Base-by-base conservation (phyloP, 441 rosid genomes). In the Lagerstroemia fauriei region DNA sequence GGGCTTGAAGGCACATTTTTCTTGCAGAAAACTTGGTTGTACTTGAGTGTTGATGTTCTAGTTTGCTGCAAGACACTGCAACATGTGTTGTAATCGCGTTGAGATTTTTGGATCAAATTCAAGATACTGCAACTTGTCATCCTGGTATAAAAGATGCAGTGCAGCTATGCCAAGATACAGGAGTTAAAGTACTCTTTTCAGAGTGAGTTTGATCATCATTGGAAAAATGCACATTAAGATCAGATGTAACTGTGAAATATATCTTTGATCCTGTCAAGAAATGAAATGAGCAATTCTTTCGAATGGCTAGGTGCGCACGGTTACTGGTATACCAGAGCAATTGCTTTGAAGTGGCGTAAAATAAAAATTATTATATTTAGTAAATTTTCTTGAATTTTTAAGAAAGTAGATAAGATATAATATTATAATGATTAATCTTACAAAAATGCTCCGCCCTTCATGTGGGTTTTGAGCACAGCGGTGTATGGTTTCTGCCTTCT, bases 271-370 rank as follows among this genome's bases (percentile, higher is more conserved):
- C 63, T 75, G 13, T 75, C 29, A 29, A 50, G 5, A 27, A 75
- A 32, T 75, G 41, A 75, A 73, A 75, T 27, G 38, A 0, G 27
- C 44, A 50, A 50, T 7, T 41, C 53, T 72, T 56, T 0, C 46
- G 50, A 5, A 72, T 47, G 32, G 1, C 51, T 82, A 96, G 99
- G 98, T 95, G 48, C 98, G 99, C 63, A 96, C 94, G 98, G 92
- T 96, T 78, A 96, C 99, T 79, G 99, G 99, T 80, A 98, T 84
- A 98, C 99, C 10, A 94, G 87, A 90, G 98, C 99, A 84, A 93
- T 96, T 89, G 99, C 99, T 81, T 77, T 94, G 87, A 98, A 96
- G 83, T 95, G 99, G 2, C 6, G 44, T 38, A 38, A 38, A 38
- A 38, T 38, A 38, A 38, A n/a, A 38, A 38, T 38, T 38, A 38